Conservation (phyloP, 495 filamentous ascomycete genomes). For the Trichoderma reesei region DNA sequence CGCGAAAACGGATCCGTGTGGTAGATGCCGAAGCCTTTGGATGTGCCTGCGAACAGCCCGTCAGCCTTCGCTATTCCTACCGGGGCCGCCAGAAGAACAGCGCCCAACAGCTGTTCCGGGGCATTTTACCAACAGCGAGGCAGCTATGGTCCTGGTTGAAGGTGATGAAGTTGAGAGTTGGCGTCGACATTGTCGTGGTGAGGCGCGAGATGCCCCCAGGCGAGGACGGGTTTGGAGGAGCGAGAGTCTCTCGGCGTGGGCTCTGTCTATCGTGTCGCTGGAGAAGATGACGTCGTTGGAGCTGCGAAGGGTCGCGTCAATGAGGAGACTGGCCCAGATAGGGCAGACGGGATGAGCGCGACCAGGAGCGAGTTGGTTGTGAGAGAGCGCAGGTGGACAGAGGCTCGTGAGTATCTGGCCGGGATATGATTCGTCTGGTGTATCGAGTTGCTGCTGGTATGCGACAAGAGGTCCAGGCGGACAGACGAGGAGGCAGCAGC, state of each 20-base stretch:
- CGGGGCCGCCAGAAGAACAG: not conserved
- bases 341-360: not conserved
- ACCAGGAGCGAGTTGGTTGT: not conserved
- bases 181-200: slow-evolving; percentile 28
- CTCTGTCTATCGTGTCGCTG: not conserved
- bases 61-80: not conserved
- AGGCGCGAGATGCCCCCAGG: not conserved
- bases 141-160: slow-evolving; percentile 99
- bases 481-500: too few relatives aligned
- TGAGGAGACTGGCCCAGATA: not conserved
- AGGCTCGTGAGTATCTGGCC: not conserved
- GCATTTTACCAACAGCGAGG: slow-evolving; percentile 70
- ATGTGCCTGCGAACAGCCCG: slow-evolving; percentile 49
- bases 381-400: not conserved
- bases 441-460: too few relatives aligned
- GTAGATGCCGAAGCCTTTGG: slow-evolving; percentile 88
- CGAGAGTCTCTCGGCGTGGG: not conserved
- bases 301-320: not conserved
- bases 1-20: slow-evolving; percentile 92
- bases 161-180: slow-evolving; percentile 91
- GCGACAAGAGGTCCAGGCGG: too few relatives aligned
- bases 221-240: not conserved
- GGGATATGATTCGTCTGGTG: not conserved
- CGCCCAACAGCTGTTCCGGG: not conserved
- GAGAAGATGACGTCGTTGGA: not conserved